Conservation (phyloP, 352 stramenopile species). For the Blastocystis sp. region DNA sequence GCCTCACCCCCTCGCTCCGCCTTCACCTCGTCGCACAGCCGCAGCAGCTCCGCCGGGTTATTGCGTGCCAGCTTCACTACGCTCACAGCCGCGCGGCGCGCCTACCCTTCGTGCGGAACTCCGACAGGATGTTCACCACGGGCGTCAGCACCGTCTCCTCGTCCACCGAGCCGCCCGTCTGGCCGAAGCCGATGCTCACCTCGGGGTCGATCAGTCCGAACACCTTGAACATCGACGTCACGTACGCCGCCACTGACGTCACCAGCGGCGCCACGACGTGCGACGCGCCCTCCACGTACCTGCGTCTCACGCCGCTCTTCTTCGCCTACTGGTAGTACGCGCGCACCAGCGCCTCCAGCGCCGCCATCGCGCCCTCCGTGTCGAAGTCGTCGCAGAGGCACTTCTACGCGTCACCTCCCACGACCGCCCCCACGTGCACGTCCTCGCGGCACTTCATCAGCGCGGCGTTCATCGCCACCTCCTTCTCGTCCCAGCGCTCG, state of each 20-base stretch:
- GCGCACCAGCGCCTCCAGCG: slow-evolving; percentile 81
- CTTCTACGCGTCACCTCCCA: not conserved
- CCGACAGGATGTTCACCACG: slow-evolving; percentile 83
- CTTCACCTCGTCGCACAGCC: slow-evolving; percentile 78
- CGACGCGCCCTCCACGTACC: slow-evolving; percentile 26
- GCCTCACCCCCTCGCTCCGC: not conserved
- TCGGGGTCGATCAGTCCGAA: slow-evolving; percentile 80
- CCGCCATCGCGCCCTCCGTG: slow-evolving; percentile 80
- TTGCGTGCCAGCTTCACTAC: slow-evolving; percentile 42
- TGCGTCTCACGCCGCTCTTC: not conserved
- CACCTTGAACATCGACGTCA: slow-evolving; percentile 81
- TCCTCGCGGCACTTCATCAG: slow-evolving; percentile 80
- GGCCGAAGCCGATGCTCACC: slow-evolving; percentile 79
- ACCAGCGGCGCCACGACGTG: slow-evolving; percentile 78
- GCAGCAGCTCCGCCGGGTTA: slow-evolving; percentile 75
- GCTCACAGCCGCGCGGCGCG: slow-evolving; percentile 54
- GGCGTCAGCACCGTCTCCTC: slow-evolving; percentile 81
- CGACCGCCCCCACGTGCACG: slow-evolving; percentile 76
- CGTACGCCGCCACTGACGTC: slow-evolving; percentile 80
- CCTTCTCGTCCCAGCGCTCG: slow-evolving; percentile 79
- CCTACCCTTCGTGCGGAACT: slow-evolving; percentile 78
- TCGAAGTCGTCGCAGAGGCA: slow-evolving; percentile 84
- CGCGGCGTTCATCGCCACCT: slow-evolving; percentile 78
- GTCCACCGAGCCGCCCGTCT: slow-evolving; percentile 72
- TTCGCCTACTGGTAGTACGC: slow-evolving; percentile 79